Conservation (phyloP, 768 basidiomycete genomes). For the Rhodotorula diobovata region DNA sequence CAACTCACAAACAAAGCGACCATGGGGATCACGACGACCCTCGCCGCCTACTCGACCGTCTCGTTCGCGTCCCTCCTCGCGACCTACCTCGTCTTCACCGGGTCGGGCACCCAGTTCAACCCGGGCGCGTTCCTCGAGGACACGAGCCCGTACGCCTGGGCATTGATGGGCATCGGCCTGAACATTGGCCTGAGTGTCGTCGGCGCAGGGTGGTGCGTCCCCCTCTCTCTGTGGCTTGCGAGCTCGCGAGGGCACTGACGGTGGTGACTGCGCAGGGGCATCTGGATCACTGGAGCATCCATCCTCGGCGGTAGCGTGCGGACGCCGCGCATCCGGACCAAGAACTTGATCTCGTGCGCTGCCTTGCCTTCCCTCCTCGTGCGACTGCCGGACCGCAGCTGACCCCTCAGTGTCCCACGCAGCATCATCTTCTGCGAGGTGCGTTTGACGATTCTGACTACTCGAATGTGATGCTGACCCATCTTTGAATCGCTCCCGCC, state of each 20-base stretch:
- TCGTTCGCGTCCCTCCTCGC: constrained; percentile 15
- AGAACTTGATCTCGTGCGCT: constrained; percentile 88
- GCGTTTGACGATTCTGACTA: not conserved
- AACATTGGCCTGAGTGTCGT: constrained; percentile 89
- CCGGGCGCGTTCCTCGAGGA: constrained; percentile 90
- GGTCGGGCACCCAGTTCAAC: constrained; percentile 61
- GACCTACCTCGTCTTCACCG: constrained; percentile 35
- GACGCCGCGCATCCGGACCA: constrained; percentile 86
- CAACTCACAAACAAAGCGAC: not conserved
- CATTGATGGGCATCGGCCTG: constrained; percentile 78
- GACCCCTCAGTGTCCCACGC: not conserved
- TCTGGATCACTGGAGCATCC: constrained; percentile 93
- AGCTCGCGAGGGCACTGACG: not conserved
- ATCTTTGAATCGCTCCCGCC: constrained; percentile 44
- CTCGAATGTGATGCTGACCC: not conserved
- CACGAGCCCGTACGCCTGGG: constrained; percentile 90
- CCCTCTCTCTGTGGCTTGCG: too few relatives aligned
- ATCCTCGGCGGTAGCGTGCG: constrained; percentile 94
- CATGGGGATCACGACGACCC: constrained; percentile 3
- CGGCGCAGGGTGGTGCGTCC: constrained; percentile 85
- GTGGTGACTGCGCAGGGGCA: constrained; percentile 63
- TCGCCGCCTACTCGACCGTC: constrained; percentile 15
- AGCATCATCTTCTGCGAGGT: constrained; percentile 97
- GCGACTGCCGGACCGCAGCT: not conserved
- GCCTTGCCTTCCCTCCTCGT: not conserved